Evolutionary conservation across 331 rosid genomes (phyloP).

Genomic region (Quercus lobata): DNA sequence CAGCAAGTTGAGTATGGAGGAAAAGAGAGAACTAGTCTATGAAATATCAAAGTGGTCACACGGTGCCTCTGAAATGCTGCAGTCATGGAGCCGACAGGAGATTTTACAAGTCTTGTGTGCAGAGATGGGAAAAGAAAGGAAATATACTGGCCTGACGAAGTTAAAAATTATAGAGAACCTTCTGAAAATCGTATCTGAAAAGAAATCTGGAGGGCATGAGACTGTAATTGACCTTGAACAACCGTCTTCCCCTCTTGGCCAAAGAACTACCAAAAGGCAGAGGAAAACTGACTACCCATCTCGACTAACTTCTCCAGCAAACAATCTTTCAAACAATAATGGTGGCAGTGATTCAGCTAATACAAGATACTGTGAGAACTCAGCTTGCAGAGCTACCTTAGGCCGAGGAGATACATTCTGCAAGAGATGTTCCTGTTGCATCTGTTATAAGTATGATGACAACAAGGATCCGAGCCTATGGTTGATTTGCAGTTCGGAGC

Average conservation of each 20-base stretch:
- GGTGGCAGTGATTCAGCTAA: slow-evolving; percentile 30
- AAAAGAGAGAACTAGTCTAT: slow-evolving; percentile 77
- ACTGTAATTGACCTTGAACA: slow-evolving; percentile 41
- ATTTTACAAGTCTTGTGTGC: slow-evolving; percentile 85
- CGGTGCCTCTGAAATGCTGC: slow-evolving; percentile 78
- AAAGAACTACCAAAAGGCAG: slow-evolving; percentile 74
- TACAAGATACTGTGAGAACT: slow-evolving; percentile 66
- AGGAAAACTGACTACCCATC: slow-evolving; percentile 85
- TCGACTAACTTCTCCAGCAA: slow-evolving; percentile 45
- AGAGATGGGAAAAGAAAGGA: slow-evolving; percentile 98
- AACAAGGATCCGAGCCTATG: slow-evolving; percentile 98
- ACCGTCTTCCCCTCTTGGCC: slow-evolving; percentile 51
- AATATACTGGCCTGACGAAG: slow-evolving; percentile 96
- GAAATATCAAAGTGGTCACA: slow-evolving; percentile 72
- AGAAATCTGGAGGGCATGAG: slow-evolving; percentile 53
- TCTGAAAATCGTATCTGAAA: slow-evolving; percentile 85
- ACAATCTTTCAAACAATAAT: slow-evolving; percentile 33
- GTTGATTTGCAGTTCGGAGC: slow-evolving; percentile 86
- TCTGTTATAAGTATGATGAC: slow-evolving; percentile 83
- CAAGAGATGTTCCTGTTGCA: slow-evolving; percentile 92
- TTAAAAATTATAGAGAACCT: slow-evolving; percentile 88
- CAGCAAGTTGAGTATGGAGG: slow-evolving; percentile 75
- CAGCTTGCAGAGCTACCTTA: slow-evolving; percentile 89
- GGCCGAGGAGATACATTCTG: slow-evolving; percentile 64
- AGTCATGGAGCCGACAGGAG: slow-evolving; percentile 94